Percentiles rank a stretch among this genome's conserved stretches.
Evolutionary conservation across 2,329 filamentous ascomycete species (phyloP).

Genomic region (Stemphylium beticola): DNA sequence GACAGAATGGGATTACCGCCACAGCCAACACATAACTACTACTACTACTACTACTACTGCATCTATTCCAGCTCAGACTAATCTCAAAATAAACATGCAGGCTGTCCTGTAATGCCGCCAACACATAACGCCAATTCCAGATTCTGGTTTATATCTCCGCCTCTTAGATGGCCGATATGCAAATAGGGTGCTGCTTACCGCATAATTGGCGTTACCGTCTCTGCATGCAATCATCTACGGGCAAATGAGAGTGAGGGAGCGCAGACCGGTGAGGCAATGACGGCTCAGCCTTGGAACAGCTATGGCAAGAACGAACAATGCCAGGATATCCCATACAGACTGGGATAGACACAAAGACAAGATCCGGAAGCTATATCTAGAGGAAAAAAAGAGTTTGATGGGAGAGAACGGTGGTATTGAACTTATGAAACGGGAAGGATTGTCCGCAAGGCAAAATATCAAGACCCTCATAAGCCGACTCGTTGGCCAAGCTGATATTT

Average conservation of each 20-base stretch:
- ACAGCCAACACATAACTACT: no score
- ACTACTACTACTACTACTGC: no score
- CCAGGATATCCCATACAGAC: background rate
- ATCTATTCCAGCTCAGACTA: no score
- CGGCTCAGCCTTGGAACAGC: background rate
- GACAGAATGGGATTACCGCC: background rate
- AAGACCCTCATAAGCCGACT: no score
- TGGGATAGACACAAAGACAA: background rate
- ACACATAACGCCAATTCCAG: background rate
- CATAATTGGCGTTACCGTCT: background rate
- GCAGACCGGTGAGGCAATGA: background rate
- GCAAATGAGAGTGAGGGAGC: background rate
- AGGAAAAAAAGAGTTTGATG: background rate
- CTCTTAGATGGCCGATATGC: background rate
- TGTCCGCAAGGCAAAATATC: slow-evolving; percentile 3
- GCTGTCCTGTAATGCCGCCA: no score
- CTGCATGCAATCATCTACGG: background rate
- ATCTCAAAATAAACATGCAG: no score
- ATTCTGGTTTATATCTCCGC: background rate
- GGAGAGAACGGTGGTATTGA: background rate
- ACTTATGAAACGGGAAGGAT: background rate
- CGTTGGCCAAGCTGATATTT: no score
- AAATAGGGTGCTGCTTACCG: background rate
- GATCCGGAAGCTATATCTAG: background rate
- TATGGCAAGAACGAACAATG: background rate